Evolutionary conservation across 371 early-diverging fungal species (phyloP), one percentile per base, ranked within the genome.

Genomic region (Mortierella sp.): DNA sequence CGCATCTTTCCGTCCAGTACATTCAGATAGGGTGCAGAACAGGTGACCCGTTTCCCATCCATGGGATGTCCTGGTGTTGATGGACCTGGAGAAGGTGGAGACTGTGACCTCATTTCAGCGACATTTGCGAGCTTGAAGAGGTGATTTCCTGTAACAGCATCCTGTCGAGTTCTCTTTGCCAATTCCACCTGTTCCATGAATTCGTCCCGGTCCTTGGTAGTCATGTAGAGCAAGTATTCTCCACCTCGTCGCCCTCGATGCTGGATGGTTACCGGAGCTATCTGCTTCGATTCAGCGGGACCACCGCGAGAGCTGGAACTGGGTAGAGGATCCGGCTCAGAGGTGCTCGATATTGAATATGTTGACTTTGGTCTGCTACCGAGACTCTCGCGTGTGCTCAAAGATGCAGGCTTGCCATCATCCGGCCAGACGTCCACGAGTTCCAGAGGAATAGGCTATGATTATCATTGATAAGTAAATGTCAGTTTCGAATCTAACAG

Each of bases 51-150:
- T 51, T 83, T 83, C 13, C 76, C 76, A 25, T 76, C 56, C 50
- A 56, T 91, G 78, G 83, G 91, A 96, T 78, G 96, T 86, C 7
- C 89, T 86, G 28, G 94, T 81, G 0, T 95, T 95, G 39, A 87
- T 50, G 46, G 82, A 69, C 63, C 88, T 81, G 28, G 51, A 83
- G 80, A 94, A 90, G 16, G 80, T 82, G 17, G 91, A 87, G 78
- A 70, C 62, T 90, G 86, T 52, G 64, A 43, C 39, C 64, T 51
- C 50, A 62, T 51, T 61, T 83, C 74, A 53, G 83, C 69, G 22
- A 87, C 69, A n/a, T 64, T 82, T 1, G 79, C 64, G 21, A 90
- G 68, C 50, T 91, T 88, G 77, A 93, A 92, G 21, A 89, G 79
- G 28, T 83, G 85, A 22, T 69, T 40, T 28, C 80, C 79, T 13